Conservation (phyloP, 2,329 filamentous ascomycete genomes). For the Aspergillus sp. region DNA sequence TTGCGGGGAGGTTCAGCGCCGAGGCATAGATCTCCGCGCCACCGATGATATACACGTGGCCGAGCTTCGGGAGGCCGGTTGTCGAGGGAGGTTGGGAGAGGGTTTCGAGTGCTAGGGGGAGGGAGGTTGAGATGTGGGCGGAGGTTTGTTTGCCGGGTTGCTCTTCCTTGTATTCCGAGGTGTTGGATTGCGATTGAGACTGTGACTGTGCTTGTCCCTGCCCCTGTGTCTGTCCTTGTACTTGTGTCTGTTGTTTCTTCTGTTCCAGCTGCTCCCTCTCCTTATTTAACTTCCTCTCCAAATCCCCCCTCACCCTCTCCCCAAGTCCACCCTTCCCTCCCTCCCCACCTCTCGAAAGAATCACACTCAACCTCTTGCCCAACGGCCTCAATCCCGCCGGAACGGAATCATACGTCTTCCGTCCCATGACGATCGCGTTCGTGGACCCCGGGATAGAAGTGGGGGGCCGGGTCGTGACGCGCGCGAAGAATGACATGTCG, state of each 20-base stretch:
- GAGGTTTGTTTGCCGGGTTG: not conserved
- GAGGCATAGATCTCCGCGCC: slow-evolving; percentile 81
- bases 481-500: slow-evolving; percentile 94
- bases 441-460: slow-evolving; percentile 16
- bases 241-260: slow-evolving; percentile 29
- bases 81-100: slow-evolving; percentile 21
- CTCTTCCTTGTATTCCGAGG: not conserved
- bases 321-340: slow-evolving; percentile 28
- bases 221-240: slow-evolving; percentile 13
- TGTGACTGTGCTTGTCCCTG: too few species aligned
- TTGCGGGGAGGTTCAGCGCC: slow-evolving; percentile 52
- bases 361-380: slow-evolving; percentile 75
- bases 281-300: slow-evolving; percentile 39
- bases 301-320: slow-evolving; percentile 34
- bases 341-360: slow-evolving; percentile 57
- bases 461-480: slow-evolving; percentile 70
- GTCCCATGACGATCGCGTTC: slow-evolving; percentile 93
- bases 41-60: slow-evolving; percentile 80
- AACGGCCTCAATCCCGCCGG: slow-evolving; percentile 76
- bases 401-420: slow-evolving; percentile 94
- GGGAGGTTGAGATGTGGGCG: not conserved
- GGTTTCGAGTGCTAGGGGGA: slow-evolving; percentile 45
- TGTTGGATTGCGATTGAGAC: too few species aligned
- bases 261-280: slow-evolving; percentile 27
- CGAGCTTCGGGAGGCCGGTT: slow-evolving; percentile 35